Base-by-base conservation (phyloP, 306 rosid genomes). In the Rosa lucieae region DNA sequence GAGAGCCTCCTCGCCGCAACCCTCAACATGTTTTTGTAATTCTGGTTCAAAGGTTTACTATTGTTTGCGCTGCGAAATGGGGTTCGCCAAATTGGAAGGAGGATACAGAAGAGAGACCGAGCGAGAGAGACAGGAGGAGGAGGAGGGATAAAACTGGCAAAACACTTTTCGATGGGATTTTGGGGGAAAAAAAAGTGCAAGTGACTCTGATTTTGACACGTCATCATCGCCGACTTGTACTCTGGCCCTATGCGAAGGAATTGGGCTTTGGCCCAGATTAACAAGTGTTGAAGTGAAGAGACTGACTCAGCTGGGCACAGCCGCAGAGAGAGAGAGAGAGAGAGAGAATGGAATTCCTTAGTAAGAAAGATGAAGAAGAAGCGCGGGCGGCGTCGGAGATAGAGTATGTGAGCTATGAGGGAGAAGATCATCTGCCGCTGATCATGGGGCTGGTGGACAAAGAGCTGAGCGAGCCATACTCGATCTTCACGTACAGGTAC, bases 381-480 rank as follows among this genome's bases (percentile, higher is more conserved):
- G 47, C 8, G 47, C 1, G 8, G 47, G 10, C 47, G 47, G 47
- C 75, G 23, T 90, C 88, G 49, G 96, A 90, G 83, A 88, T 95
- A 46, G 94, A 92, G 56, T 93, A 93, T 69, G 94, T 90, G 48
- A 90, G 92, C 81, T 95, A 95, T 51, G 90, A 88, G 3, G 98
- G 99, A 11, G 99, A 95, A 70, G 96, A 93, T 61, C 98, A 93
- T 77, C 91, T 93, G 13, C 98, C 99, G 63, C 92, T 90, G 1
- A 70, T 95, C 67, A 95, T 93, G 99, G 89, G 86, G 81, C 91
- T 95, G 1, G 99, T 93, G 6, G 96, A 95, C 77, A 85, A 90
- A 80, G 98, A 95, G 39, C 99, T 95, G 88, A 95, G 97, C 84
- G 99, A 95, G 74, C 99, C 99, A 44, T 95, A 95, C 86, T 93